These are phyloP conservation scores for Solanum aculeatissimum DNA, from an alignment of 305 asterid genomes.

Conservation along the genomic window DNA sequence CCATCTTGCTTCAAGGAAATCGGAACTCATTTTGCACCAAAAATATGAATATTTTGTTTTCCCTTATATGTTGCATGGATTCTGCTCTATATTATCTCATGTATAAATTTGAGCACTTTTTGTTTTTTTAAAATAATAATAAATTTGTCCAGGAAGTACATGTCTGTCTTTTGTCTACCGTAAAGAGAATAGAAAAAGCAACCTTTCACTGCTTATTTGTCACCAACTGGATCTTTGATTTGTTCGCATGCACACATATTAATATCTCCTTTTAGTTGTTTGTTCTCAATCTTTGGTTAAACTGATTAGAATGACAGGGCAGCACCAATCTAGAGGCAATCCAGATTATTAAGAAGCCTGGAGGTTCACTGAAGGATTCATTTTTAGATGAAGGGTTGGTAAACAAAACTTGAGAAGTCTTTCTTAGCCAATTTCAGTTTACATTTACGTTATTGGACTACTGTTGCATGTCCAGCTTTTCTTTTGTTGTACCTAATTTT, in stretches of 20 bases:
- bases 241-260: neutral
- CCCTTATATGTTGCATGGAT: no score
- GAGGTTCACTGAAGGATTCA: constrained; percentile 73
- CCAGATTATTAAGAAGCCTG: constrained; percentile 83
- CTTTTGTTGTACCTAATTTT: neutral
- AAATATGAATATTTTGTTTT: no score
- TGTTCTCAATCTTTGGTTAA: neutral
- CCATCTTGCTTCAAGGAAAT: no score
- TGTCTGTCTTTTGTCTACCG: no score
- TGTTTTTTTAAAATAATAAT: no score
- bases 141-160: no score
- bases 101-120: no score
- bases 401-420: neutral
- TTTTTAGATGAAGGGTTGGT: constrained; percentile 79
- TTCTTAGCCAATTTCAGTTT: neutral
- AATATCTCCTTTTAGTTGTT: neutral
- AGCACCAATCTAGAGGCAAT: constrained; percentile 82
- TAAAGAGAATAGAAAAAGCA: no score
- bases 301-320: constrained; percentile 38
- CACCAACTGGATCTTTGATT: neutral
- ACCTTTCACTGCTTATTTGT: neutral
- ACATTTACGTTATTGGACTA: neutral
- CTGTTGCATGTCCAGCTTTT: neutral
- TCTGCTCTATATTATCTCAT: no score
- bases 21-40: no score